A percentile compares a stretch with the other conserved stretches of the same genome.
phyloP scores from a whole-genome alignment of 164 flowering plant genomes.

The Nymphaea thermarum region DNA sequence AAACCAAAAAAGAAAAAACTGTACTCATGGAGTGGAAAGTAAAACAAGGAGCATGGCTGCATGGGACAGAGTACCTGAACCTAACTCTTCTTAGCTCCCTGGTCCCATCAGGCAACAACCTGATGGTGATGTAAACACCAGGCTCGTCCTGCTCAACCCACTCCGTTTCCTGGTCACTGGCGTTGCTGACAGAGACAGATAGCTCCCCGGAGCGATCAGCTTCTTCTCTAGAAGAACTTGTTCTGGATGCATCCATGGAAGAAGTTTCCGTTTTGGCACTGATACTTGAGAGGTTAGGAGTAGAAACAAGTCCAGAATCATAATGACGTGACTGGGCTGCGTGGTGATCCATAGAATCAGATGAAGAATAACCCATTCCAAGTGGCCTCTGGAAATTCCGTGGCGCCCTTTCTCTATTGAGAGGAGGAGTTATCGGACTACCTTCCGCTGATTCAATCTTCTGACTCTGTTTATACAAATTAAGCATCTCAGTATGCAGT shows the following conservation, averaged over 20 bases:
- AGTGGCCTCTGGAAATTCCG: conserved; percentile 40
- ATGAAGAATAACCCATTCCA: conserved; percentile 64
- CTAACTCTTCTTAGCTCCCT: conserved; percentile 84
- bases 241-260: conserved; percentile 66
- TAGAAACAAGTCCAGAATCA: conserved; percentile 56
- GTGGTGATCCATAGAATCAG: conserved; percentile 77
- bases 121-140: conserved; percentile 78
- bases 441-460: conserved; percentile 58
- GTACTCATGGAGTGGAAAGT: background rate
- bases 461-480: conserved; percentile 29
- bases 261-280: conserved; percentile 74
- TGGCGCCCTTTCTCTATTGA: conserved; percentile 56
- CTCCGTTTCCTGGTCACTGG: conserved; percentile 80
- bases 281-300: conserved; percentile 78
- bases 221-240: conserved; percentile 66
- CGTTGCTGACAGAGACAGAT: conserved; percentile 59
- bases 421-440: conserved; percentile 82
- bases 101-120: conserved; percentile 56
- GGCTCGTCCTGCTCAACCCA: conserved; percentile 95
- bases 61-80: conserved; percentile 54
- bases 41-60: background rate
- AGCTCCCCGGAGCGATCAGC: conserved; percentile 78
- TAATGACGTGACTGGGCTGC: conserved; percentile 23
- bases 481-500: too few species aligned
- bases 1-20: background rate